These are phyloP conservation scores for Venturia carpophila DNA, from an alignment of 2,329 filamentous ascomycete genomes.

Conservation along the genomic window DNA sequence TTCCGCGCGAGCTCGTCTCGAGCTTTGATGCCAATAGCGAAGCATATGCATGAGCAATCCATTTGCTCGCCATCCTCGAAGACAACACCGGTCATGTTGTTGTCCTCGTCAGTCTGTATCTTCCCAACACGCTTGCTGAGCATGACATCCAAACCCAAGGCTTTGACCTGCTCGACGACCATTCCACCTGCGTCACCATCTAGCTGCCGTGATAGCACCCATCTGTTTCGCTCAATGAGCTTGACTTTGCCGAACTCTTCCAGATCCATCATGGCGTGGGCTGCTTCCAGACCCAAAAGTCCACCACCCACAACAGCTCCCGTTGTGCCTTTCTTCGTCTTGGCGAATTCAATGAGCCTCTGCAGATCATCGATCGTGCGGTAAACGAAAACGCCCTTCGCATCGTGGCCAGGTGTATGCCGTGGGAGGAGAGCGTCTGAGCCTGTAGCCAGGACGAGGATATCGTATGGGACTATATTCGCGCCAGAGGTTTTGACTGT, in stretches of 20 bases:
- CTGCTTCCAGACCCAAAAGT: conserved; percentile 76
- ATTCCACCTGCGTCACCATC: conserved; percentile 73
- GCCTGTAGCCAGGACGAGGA: conserved; percentile 76
- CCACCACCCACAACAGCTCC: conserved; percentile 79
- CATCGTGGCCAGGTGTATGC: conserved; percentile 69
- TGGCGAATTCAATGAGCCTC: conserved; percentile 65
- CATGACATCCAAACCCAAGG: conserved; percentile 72
- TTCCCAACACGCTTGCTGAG: conserved; percentile 66
- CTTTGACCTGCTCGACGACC: conserved; percentile 72
- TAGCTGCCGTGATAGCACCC: conserved; percentile 75
- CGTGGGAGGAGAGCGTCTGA: conserved; percentile 70
- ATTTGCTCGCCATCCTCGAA: conserved; percentile 77
- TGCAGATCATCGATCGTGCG: conserved; percentile 76
- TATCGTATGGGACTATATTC: conserved; percentile 63
- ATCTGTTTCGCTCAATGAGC: conserved; percentile 72
- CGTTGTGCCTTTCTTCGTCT: conserved; percentile 55
- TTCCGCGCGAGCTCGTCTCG: conserved; percentile 66
- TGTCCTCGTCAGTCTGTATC: conserved; percentile 60
- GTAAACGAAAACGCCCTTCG: conserved; percentile 81
- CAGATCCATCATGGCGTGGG: conserved; percentile 85
- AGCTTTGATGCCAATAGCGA: conserved; percentile 79
- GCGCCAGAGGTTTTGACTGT: conserved; percentile 63
- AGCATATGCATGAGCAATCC: conserved; percentile 74
- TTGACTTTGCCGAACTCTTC: conserved; percentile 65
- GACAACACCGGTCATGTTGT: conserved; percentile 62